phyloP scores from a whole-genome alignment of 257 asterid species.

The Solanum paucissectum region DNA sequence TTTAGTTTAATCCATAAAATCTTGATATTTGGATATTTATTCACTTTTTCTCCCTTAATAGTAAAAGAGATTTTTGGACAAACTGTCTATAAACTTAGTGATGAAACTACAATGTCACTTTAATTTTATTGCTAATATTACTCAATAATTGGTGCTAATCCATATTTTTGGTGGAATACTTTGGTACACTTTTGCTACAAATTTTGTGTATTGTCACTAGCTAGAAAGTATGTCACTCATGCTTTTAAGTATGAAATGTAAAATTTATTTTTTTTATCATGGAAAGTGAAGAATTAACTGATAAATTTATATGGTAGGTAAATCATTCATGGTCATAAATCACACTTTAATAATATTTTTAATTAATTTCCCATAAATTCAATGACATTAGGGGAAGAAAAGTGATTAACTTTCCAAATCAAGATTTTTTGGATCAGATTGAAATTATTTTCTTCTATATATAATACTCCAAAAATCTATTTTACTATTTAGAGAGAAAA shows the following conservation, averaged over 20 bases:
- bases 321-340: background rate
- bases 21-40: no score
- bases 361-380: background rate
- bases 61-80: background rate
- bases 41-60: no score
- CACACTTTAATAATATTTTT: background rate
- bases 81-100: no score
- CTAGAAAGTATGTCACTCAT: background rate
- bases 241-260: background rate
- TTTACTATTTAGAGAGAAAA: no score
- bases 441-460: no score
- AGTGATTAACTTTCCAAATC: background rate
- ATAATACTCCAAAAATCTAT: no score
- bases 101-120: background rate
- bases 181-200: no score
- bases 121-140: no score
- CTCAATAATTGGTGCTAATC: background rate
- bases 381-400: background rate
- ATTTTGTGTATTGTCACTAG: no score
- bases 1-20: no score
- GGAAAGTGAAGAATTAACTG: background rate
- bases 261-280: background rate
- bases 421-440: no score
- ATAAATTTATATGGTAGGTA: background rate
- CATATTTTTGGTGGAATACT: no score